phyloP scores from a whole-genome alignment of 345 rosid species.

The Linum lewisii region DNA sequence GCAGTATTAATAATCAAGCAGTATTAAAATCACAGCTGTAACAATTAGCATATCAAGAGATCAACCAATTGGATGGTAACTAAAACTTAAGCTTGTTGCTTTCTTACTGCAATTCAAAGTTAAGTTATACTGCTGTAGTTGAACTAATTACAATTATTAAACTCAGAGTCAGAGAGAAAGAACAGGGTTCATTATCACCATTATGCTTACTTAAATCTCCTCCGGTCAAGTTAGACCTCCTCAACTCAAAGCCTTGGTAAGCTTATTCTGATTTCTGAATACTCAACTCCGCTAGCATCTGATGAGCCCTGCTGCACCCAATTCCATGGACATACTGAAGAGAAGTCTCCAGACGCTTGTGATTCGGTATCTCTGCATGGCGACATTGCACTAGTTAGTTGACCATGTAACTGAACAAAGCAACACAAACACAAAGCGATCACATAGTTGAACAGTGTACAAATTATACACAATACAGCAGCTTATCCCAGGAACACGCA shows the following conservation, averaged over 20 bases:
- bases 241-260: constrained; percentile 14
- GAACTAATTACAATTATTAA: too few species aligned
- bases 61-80: too few species aligned
- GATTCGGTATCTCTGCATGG: constrained; percentile 15
- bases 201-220: too few species aligned
- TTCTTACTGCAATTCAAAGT: too few species aligned
- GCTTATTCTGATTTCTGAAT: constrained; percentile 11
- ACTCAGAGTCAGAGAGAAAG: too few species aligned
- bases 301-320: constrained; percentile 16
- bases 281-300: constrained; percentile 16
- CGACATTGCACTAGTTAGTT: constrained; percentile 7
- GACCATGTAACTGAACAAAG: constrained; percentile 11
- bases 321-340: constrained; percentile 18
- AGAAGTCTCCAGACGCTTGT: constrained; percentile 11
- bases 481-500: neutral
- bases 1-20: too few species aligned
- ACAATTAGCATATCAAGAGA: too few species aligned
- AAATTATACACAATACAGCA: neutral
- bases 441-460: neutral
- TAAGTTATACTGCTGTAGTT: too few species aligned
- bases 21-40: too few species aligned
- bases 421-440: neutral
- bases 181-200: too few species aligned
- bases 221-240: too few species aligned
- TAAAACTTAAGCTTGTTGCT: too few species aligned